Evolutionary conservation across 345 rosid genomes (phyloP), one percentile per base, ranked within the genome.

Genomic region (Populus deltoides): DNA sequence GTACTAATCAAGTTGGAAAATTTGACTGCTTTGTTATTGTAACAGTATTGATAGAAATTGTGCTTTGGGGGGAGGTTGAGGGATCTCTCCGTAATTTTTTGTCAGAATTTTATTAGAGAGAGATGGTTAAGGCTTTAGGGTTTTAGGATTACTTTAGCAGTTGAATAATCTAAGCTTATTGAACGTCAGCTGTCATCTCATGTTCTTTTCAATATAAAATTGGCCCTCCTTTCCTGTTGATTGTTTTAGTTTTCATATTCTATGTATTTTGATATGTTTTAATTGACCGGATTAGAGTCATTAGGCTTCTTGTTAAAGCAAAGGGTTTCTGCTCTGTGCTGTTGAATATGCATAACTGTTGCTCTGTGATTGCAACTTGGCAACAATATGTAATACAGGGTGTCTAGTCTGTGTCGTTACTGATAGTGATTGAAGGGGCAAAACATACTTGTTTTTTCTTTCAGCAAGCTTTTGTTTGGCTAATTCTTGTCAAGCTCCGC

Each of bases 91-190:
- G 2, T 47, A 12, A 16, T 13, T 49, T 66, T 29, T 66, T 29
- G 18, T 13, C 22, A 29, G 7, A 17, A 22, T 13, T 62, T 62
- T 74, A 47, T 13, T 45, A 71, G 41, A n/a, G 31, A 43, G 41
- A 51, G 41, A 51, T 25, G 17, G 43, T 29, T 74, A 8, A 55
- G 24, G 16, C 6, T 47, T 45, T 47, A 4, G 16, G 13, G 25
- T n/a, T 18, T 47, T 45, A 75, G 71, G 47, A 47, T 45, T 45
- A 1, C 66, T 41, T n/a, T 3, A 8, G 72, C 72, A 53, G 49
- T 49, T 51, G 78, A 76, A n/a, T 49, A 35, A 49, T 76, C 16
- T 15, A 13, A 49, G 72, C 66, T 35, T 75, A 75, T 47, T 22
- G 15, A 47, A 24, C 20, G 35, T 66, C 51, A 66, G 66, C 49